Evolutionary conservation across 345 rosid genomes (phyloP).

Genomic region (Erucastrum elatum): DNA sequence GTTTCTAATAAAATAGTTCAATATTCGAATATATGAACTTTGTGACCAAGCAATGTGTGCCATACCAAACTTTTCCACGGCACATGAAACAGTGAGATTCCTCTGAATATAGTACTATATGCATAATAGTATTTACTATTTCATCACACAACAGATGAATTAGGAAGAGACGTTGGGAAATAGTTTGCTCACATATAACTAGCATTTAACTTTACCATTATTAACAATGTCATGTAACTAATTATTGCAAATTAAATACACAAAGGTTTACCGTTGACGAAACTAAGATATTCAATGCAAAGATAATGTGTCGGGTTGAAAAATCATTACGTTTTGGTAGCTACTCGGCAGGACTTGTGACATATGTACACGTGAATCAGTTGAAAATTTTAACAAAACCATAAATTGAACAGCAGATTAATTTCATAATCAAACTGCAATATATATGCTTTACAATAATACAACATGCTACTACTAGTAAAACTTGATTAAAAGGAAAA

Average conservation of each 20-base stretch:
- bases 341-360: not conserved
- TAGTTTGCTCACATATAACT: not conserved
- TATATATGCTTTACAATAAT: not conserved
- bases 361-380: not conserved
- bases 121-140: not conserved
- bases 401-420: not conserved
- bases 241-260: not conserved
- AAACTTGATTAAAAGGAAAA: not conserved
- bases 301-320: not conserved
- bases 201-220: slow-evolving; percentile 6
- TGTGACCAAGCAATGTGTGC: slow-evolving; percentile 14
- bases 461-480: not conserved
- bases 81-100: slow-evolving; percentile 30
- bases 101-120: not conserved
- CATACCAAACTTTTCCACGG: slow-evolving; percentile 36
- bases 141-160: not conserved
- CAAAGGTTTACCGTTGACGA: slow-evolving; percentile 14
- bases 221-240: not conserved
- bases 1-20: not conserved
- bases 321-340: slow-evolving; percentile 2
- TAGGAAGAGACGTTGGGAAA: not conserved
- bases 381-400: not conserved
- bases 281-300: slow-evolving; percentile 3
- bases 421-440: not conserved
- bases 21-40: not conserved